These are phyloP conservation scores for Macrotyloma uniflorum DNA, from an alignment of 306 rosid species.

Conservation along the genomic window DNA sequence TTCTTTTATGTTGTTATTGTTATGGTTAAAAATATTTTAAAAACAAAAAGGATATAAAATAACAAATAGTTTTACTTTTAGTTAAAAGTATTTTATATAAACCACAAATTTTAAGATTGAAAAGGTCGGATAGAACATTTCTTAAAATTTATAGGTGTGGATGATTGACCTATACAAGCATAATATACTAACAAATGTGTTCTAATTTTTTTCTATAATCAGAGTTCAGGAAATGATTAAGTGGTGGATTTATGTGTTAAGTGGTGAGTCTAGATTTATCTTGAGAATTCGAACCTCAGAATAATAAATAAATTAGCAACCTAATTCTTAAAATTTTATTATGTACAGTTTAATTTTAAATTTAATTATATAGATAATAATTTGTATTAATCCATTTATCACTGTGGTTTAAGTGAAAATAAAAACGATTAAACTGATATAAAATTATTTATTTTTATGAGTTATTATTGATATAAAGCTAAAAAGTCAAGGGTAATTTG, in stretches of 20 bases:
- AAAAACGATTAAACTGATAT: not conserved
- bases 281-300: not conserved
- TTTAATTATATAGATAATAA: not conserved
- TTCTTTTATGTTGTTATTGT: not conserved
- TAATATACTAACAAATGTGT: not conserved
- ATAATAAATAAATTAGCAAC: not conserved
- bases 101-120: not conserved
- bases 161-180: not conserved
- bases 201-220: not conserved
- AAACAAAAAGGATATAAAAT: not conserved
- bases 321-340: not conserved
- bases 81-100: not conserved
- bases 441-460: not conserved
- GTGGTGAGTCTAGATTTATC: not conserved
- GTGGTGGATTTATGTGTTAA: not conserved
- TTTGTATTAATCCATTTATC: not conserved
- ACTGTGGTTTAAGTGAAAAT: too few species aligned
- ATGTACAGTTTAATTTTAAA: not conserved
- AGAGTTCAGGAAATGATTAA: not conserved
- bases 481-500: not conserved
- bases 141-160: not conserved
- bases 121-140: not conserved
- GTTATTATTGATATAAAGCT: not conserved
- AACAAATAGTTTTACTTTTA: not conserved
- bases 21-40: not conserved